Percentiles rank a stretch among this genome's conserved stretches.
These are phyloP conservation scores for Castanea sativa DNA, from an alignment of 306 rosid genomes.

Conservation along the genomic window DNA sequence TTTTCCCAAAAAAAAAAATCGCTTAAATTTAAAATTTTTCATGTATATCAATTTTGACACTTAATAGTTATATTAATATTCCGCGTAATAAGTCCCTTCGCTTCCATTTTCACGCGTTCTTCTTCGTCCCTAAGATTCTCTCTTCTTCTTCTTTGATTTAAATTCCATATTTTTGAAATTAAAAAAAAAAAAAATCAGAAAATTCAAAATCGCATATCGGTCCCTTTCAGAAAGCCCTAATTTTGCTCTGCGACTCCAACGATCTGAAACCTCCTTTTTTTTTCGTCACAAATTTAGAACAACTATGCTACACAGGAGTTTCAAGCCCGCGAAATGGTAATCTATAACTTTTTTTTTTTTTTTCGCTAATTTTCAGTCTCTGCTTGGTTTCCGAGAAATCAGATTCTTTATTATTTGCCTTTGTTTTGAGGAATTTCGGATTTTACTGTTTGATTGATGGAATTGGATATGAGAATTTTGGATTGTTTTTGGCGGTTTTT, in stretches of 20 bases:
- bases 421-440: neutral
- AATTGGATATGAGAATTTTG: neutral
- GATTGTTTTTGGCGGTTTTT: constrained; percentile 9
- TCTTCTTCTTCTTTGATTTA: neutral
- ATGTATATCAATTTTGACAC: too few relatives aligned
- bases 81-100: neutral
- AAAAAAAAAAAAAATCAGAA: neutral
- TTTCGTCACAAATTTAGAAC: constrained; percentile 4
- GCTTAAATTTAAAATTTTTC: too few relatives aligned
- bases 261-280: neutral
- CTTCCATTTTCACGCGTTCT: neutral
- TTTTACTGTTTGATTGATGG: constrained; percentile 20
- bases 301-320: constrained; percentile 45
- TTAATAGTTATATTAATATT: neutral
- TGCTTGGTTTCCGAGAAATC: neutral
- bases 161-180: neutral
- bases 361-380: neutral
- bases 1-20: too few relatives aligned
- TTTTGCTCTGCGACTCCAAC: neutral
- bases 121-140: neutral
- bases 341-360: neutral
- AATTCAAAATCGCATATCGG: neutral
- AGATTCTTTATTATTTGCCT: neutral
- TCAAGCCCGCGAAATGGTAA: constrained; percentile 59
- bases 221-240: neutral